Percentiles rank a stretch among this genome's conserved stretches.
phyloP scores from a whole-genome alignment of 331 rosid genomes.

The Acacia concinna region DNA sequence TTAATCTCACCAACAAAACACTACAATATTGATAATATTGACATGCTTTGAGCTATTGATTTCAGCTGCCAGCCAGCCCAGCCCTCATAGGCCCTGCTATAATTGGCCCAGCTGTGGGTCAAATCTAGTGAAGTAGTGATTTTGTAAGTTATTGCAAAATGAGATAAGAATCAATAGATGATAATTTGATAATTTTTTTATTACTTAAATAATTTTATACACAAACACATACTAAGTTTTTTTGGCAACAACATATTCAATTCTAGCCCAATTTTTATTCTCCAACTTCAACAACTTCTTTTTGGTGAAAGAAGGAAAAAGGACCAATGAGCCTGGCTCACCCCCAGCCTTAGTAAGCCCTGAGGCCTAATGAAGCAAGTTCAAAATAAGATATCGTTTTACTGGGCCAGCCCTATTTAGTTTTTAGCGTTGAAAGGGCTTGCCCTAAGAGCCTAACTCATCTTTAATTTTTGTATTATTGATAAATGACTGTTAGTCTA shows the following conservation, averaged over 20 bases:
- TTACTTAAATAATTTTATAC: not conserved
- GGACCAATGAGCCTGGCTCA: not conserved
- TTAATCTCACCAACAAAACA: not conserved
- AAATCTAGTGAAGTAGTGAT: not conserved
- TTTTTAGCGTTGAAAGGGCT: not conserved
- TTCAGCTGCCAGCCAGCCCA: not conserved
- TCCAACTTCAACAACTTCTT: not conserved
- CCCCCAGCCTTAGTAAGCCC: not conserved
- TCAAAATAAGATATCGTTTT: not conserved
- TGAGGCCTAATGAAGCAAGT: not conserved
- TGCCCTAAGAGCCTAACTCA: not conserved
- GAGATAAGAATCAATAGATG: not conserved
- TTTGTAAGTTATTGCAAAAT: not conserved
- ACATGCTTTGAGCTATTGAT: slow-evolving; percentile 13
- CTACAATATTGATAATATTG: not conserved
- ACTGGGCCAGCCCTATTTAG: not conserved
- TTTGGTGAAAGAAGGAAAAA: not conserved
- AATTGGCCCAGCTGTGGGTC: not conserved
- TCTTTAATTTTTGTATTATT: not conserved
- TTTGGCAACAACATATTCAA: not conserved
- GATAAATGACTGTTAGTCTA: not conserved
- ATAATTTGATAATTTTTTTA: not conserved
- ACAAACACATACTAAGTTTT: not conserved
- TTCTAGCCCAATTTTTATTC: not conserved
- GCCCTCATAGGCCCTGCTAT: not conserved